Evolutionary conservation across 495 filamentous ascomycete species (phyloP).

Genomic region (Rhypophila decipiens): DNA sequence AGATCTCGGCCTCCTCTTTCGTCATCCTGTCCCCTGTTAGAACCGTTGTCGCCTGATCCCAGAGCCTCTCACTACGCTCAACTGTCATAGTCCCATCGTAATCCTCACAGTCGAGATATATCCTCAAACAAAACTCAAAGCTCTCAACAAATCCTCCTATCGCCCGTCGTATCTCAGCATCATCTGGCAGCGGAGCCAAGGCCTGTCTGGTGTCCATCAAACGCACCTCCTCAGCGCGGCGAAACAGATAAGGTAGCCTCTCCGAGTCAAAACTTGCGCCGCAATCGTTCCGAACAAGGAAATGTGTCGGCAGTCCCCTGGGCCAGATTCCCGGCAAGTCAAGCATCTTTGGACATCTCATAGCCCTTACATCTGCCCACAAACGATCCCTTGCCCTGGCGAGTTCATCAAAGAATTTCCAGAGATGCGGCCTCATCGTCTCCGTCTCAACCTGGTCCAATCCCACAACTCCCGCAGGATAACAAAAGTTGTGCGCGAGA

Average conservation of each 20-base stretch:
- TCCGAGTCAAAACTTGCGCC: neutral
- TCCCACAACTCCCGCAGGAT: neutral
- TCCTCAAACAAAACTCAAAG: constrained; percentile 11
- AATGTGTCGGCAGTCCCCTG: constrained; percentile 18
- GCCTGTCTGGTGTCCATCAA: no score
- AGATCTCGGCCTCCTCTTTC: constrained; percentile 6
- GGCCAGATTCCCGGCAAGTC: constrained; percentile 12
- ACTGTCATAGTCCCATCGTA: neutral
- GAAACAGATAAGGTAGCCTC: constrained; percentile 13
- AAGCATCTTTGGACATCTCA: constrained; percentile 2
- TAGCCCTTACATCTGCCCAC: constrained; percentile 11
- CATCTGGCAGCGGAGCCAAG: no score
- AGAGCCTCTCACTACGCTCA: constrained; percentile 4
- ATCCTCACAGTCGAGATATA: constrained; percentile 7
- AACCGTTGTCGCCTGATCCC: constrained; percentile 10
- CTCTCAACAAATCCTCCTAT: no score
- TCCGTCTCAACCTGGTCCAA: no score
- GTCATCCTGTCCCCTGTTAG: constrained; percentile 11
- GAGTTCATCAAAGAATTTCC: constrained; percentile 17
- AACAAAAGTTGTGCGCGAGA: neutral
- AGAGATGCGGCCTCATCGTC: constrained; percentile 1
- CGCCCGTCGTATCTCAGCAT: no score
- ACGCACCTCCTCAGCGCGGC: no score
- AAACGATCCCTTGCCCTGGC: constrained; percentile 15
- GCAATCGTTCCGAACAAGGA: neutral